Conservation (phyloP, 75 land plant species). For the Isoetes taiwanensis region DNA sequence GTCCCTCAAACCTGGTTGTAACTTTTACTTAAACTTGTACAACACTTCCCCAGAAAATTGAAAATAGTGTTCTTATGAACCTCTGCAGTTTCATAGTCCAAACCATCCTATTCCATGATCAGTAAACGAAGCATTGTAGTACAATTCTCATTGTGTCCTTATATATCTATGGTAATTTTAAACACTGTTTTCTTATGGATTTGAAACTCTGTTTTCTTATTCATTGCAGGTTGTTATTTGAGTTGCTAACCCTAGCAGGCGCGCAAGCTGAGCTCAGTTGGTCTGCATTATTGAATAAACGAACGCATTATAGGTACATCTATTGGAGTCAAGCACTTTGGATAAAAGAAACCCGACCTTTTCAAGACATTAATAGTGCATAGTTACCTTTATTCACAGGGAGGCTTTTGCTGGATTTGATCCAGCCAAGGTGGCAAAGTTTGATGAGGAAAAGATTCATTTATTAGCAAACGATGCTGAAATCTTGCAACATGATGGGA, state of each 20-base stretch:
- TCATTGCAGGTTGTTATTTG: constrained; percentile 48
- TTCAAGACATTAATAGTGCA: background rate
- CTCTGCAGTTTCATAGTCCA: too few species aligned
- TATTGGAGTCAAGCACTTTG: background rate
- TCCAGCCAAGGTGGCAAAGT: constrained; percentile 46
- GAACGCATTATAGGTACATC: constrained; percentile 45
- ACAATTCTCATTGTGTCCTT: background rate
- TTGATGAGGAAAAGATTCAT: constrained; percentile 62
- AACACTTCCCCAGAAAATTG: too few species aligned
- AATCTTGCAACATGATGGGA: constrained; percentile 38
- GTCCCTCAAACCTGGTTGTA: background rate
- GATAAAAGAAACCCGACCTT: background rate
- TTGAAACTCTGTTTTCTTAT: background rate
- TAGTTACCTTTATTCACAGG: constrained; percentile 11
- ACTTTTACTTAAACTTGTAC: too few species aligned
- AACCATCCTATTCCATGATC: background rate
- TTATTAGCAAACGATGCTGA: constrained; percentile 40
- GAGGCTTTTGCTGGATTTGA: constrained; percentile 70
- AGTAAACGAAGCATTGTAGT: background rate
- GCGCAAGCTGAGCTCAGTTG: constrained; percentile 63
- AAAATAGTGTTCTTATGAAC: too few species aligned
- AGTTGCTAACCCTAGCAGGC: constrained; percentile 49
- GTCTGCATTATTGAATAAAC: constrained; percentile 53
- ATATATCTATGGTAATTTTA: background rate
- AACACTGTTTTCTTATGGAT: background rate